Conservation (phyloP, 2,329 filamentous ascomycete genomes). For the Diaporthe eres region DNA sequence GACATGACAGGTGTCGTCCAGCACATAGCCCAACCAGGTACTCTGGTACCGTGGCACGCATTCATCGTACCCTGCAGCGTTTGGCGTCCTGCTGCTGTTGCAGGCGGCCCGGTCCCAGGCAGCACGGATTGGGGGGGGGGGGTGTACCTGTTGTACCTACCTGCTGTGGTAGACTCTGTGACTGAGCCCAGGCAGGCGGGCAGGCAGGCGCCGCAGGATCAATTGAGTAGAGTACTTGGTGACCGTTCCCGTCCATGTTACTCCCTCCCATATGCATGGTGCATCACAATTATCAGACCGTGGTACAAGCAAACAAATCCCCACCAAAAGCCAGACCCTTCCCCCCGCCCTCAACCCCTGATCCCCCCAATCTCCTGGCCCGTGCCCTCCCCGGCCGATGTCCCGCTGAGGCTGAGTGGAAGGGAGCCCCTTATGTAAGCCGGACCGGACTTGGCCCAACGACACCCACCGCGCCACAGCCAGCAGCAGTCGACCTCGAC, state of each 20-base stretch:
- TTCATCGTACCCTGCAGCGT: neutral
- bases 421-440: slow-evolving; percentile 37
- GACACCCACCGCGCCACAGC: slow-evolving; percentile 3
- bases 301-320: neutral
- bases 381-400: slow-evolving; percentile 26
- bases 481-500: neutral
- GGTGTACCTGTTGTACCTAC: no score
- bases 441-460: slow-evolving; percentile 42
- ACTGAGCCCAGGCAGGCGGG: no score
- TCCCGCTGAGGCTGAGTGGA: slow-evolving; percentile 30
- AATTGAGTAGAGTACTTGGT: neutral
- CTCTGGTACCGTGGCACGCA: neutral
- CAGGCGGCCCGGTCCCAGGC: slow-evolving; percentile 13
- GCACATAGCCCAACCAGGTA: neutral
- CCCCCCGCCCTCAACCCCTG: slow-evolving; percentile 3
- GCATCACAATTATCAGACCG: slow-evolving; percentile 18
- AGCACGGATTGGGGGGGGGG: neutral
- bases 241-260: neutral
- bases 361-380: slow-evolving; percentile 15
- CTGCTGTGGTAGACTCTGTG: no score
- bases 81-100: neutral
- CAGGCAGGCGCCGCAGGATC: neutral
- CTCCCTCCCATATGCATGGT: neutral
- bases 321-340: neutral
- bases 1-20: slow-evolving; percentile 6